Conservation (phyloP, 805 yeast genomes). For the Metschnikowia matae region DNA sequence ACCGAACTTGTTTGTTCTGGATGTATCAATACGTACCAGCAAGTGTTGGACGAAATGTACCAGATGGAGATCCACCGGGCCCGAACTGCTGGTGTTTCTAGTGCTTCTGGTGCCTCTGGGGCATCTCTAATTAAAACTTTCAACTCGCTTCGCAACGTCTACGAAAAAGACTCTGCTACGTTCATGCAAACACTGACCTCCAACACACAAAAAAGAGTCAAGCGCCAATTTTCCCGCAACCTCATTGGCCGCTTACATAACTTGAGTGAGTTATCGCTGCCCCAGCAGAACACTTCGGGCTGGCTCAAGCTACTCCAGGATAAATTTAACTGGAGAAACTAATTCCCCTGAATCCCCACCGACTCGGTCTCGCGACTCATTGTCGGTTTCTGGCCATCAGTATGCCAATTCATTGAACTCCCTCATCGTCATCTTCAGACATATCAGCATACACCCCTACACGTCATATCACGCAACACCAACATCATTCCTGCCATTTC, state of each 20-base stretch:
- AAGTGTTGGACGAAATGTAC: constrained; percentile 41
- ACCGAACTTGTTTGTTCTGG: constrained; percentile 62
- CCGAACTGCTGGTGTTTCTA: no score
- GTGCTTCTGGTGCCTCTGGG: not conserved
- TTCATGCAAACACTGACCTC: constrained; percentile 1
- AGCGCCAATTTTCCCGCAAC: constrained; percentile 32
- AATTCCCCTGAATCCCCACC: not conserved
- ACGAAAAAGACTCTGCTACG: not conserved
- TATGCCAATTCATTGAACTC: no score
- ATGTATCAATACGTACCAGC: constrained; percentile 57
- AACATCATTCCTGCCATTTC: no score
- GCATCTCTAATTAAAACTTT: not conserved
- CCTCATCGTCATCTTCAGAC: no score
- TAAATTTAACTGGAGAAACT: constrained; percentile 9
- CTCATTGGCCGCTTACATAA: constrained; percentile 18
- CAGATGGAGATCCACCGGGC: constrained; percentile 11
- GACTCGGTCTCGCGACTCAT: constrained; percentile 4
- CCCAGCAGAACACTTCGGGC: constrained; percentile 8
- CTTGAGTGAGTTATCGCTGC: constrained; percentile 14
- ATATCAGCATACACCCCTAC: no score
- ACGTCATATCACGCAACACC: no score
- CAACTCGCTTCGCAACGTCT: not conserved
- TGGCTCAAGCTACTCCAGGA: constrained; percentile 10
- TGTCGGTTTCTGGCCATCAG: not conserved
- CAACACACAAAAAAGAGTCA: constrained; percentile 6